Conservation (phyloP, 495 filamentous ascomycete species). For the Penicillium fimorum region DNA sequence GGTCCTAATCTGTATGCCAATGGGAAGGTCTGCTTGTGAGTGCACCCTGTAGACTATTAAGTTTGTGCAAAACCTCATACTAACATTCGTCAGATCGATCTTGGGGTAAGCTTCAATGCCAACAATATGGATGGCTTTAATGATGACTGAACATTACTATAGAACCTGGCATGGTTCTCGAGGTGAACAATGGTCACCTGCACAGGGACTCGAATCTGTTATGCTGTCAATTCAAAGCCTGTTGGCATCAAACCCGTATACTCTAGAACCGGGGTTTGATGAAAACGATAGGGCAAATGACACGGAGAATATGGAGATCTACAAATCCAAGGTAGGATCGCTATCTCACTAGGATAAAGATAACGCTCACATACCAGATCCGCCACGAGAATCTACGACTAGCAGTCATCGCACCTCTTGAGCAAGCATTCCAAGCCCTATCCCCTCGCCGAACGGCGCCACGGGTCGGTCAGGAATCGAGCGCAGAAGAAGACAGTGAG, state of each 20-base stretch:
- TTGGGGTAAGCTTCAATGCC: conserved; percentile 61
- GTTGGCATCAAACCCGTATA: conserved; percentile 91
- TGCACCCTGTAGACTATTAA: not conserved
- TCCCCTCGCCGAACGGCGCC: not conserved
- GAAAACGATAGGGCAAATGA: conserved; percentile 63
- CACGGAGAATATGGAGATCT: conserved; percentile 73
- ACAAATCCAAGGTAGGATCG: conserved; percentile 74
- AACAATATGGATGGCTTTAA: not conserved
- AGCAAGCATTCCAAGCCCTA: conserved; percentile 69
- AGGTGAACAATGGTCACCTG: conserved; percentile 93
- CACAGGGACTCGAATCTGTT: conserved; percentile 92
- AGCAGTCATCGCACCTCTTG: conserved; percentile 80
- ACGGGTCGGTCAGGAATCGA: not conserved
- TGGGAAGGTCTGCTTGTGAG: conserved; percentile 89
- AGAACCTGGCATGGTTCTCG: conserved; percentile 91
- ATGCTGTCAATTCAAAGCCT: conserved; percentile 94
- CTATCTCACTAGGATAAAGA: not conserved
- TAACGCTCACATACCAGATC: conserved; percentile 54
- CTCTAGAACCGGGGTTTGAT: conserved; percentile 94
- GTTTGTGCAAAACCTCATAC: conserved; percentile 16
- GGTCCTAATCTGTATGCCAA: conserved; percentile 94
- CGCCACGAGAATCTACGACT: conserved; percentile 87
- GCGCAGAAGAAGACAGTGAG: conserved; percentile 49
- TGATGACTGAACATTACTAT: conserved; percentile 4
- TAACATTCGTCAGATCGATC: conserved; percentile 64